Base-by-base conservation (phyloP, 2,329 filamentous ascomycete genomes). In the Alternaria sp. region DNA sequence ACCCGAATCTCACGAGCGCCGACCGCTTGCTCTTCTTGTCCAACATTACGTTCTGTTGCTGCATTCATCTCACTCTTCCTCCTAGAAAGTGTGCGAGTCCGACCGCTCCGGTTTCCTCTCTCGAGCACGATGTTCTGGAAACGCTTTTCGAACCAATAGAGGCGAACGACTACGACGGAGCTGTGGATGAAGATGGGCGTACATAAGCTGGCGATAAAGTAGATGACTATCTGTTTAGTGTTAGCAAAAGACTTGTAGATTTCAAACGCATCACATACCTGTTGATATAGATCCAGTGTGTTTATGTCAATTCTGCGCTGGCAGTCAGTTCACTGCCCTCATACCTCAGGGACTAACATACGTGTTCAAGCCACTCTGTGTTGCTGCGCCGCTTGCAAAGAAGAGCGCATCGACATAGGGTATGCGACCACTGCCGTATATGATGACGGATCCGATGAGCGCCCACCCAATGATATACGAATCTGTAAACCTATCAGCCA, bases 121-220 rank as follows among this genome's bases (percentile, higher is more conserved):
- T 97, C 92, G 32, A 85, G 86, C 13, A 91, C 93, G 67, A 97
- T 87, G 72, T 92, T 86, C 76, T 97, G 91, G 77, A 99, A 98
- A 8, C 94, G 89, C 80, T 96, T 97, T 81, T 99, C 94, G 77
- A 99, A 99, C 95, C 95, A 99, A 81, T 97, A 97, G 2, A 99
- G 84, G 25, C 96, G 91, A 13, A 98, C 86, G 71, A 97, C 95
- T 8, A 99, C 96, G 47, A 99, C 93, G 47, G 88, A 91, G 2
- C 91, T 76, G 59, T 81, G 79, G 53, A 81, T 81, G 62, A 80
- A 79, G 61, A 81, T 81, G 19, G 80, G 80, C n/a, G 76, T 81
- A 67, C 79, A 81, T 25, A 79, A 13, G 67, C 71, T 79, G 12
- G 79, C 65, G 8, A 79, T 69, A 19, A 81, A 55, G 67, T 79